These are phyloP conservation scores for Nemophila menziesii DNA, from an alignment of 257 asterid genomes.

Conservation along the genomic window DNA sequence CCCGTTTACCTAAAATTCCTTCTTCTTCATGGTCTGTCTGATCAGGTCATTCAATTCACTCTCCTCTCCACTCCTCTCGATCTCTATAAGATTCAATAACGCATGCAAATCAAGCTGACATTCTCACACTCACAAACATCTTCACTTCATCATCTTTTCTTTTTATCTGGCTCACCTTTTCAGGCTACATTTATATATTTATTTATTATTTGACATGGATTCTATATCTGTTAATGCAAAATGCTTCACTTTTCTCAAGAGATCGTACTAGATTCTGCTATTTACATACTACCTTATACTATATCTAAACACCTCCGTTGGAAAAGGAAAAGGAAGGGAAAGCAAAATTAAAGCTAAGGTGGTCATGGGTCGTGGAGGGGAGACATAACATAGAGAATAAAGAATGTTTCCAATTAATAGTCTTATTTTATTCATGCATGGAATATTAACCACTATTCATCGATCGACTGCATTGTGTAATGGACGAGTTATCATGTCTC, in stretches of 20 bases:
- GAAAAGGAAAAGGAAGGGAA: neutral
- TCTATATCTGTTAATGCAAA: conserved; percentile 14
- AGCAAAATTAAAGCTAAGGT: neutral
- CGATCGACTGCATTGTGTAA: too few species aligned
- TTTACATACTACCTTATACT: conserved; percentile 9
- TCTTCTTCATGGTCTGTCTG: conserved; percentile 24
- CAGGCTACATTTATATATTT: too few species aligned
- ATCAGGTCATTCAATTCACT: conserved; percentile 10
- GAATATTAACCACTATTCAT: too few species aligned
- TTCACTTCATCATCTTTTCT: too few species aligned
- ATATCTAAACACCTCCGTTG: neutral
- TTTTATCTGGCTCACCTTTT: conserved; percentile 35
- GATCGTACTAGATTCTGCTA: conserved; percentile 39
- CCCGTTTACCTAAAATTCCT: conserved; percentile 21
- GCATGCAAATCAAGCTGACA: conserved; percentile 49
- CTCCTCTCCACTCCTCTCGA: too few species aligned
- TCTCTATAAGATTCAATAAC: conserved; percentile 22
- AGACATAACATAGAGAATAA: neutral
- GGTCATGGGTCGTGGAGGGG: neutral
- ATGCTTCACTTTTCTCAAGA: conserved; percentile 29
- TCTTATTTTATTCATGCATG: too few species aligned
- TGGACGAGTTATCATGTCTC: too few species aligned
- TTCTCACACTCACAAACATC: conserved; percentile 8
- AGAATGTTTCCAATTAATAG: too few species aligned
- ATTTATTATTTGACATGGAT: conserved; percentile 19